Conservation (phyloP, 768 basidiomycete species). For the Amanita inopinata region DNA sequence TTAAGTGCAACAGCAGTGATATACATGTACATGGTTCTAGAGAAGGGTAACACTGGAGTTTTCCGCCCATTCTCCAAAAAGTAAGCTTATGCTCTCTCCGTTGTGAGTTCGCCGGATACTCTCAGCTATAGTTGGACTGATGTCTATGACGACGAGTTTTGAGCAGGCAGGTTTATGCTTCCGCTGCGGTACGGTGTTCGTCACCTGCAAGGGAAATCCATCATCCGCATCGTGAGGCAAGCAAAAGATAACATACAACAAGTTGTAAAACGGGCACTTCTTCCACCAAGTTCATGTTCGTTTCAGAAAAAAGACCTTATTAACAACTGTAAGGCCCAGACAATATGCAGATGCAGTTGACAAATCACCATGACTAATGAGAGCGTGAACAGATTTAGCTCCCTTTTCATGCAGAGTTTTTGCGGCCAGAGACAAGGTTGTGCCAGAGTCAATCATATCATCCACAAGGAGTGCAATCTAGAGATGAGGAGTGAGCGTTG, state of each 20-base stretch:
- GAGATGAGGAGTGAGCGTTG: background rate
- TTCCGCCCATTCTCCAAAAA: conserved; percentile 81
- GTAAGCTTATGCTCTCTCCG: conserved; percentile 82
- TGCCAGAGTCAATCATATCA: conserved; percentile 97
- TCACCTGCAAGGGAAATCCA: conserved; percentile 46
- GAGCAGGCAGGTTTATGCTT: conserved; percentile 50
- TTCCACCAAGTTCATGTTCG: conserved; percentile 57
- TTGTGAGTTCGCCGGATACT: conserved; percentile 93
- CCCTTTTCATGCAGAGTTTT: conserved; percentile 85
- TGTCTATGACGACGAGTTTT: conserved; percentile 85
- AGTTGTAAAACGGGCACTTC: conserved; percentile 73
- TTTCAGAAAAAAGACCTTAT: conserved; percentile 72
- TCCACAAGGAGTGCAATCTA: conserved; percentile 93
- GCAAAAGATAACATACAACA: conserved; percentile 46
- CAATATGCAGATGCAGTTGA: conserved; percentile 8
- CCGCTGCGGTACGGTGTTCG: conserved; percentile 88
- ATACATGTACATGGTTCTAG: conserved; percentile 16
- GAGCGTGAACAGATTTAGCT: conserved; percentile 74
- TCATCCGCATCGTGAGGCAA: background rate
- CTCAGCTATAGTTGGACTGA: conserved; percentile 89
- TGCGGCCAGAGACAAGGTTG: conserved; percentile 78
- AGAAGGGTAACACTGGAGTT: conserved; percentile 29
- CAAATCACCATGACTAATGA: conserved; percentile 84
- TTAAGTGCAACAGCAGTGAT: too few species aligned
- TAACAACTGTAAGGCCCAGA: conserved; percentile 5